These are phyloP conservation scores for Graphiopsis chlorocephala DNA, from an alignment of 2,329 filamentous ascomycete species.

Conservation along the genomic window DNA sequence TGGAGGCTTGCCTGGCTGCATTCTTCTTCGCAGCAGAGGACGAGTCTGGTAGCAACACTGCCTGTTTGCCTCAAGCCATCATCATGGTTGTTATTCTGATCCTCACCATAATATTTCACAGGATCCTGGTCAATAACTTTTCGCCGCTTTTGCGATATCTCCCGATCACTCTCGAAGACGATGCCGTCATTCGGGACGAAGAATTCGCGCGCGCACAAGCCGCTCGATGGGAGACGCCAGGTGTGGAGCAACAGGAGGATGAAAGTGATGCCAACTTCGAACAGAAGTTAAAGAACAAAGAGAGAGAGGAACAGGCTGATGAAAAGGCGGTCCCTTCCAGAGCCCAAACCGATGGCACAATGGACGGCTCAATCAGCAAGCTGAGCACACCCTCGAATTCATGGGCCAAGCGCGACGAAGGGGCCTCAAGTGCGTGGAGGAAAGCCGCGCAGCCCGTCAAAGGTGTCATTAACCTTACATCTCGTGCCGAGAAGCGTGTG, in stretches of 20 bases:
- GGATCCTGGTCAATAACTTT: conserved; percentile 78
- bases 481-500: conserved; percentile 9
- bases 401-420: conserved; percentile 18
- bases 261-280: conserved; percentile 34
- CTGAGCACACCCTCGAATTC: conserved; percentile 11
- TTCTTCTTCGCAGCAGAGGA: conserved; percentile 74
- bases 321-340: conserved; percentile 37
- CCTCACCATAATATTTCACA: conserved; percentile 74
- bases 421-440: conserved; percentile 13
- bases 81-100: conserved; percentile 74
- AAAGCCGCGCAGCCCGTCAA: conserved; percentile 16
- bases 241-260: conserved; percentile 17
- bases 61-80: conserved; percentile 74
- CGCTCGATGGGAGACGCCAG: conserved; percentile 33
- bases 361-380: neutral
- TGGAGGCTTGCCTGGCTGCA: conserved; percentile 87
- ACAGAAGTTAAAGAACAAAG: conserved; percentile 43
- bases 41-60: conserved; percentile 46
- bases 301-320: conserved; percentile 37
- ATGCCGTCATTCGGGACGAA: conserved; percentile 85
- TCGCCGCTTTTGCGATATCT: conserved; percentile 82
- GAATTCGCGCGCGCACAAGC: conserved; percentile 73
- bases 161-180: conserved; percentile 92
- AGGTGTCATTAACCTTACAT: conserved; percentile 14
- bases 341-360: conserved; percentile 36